Evolutionary conservation across 805 yeast species (phyloP).

Genomic region (Ogataea zsoltii): DNA sequence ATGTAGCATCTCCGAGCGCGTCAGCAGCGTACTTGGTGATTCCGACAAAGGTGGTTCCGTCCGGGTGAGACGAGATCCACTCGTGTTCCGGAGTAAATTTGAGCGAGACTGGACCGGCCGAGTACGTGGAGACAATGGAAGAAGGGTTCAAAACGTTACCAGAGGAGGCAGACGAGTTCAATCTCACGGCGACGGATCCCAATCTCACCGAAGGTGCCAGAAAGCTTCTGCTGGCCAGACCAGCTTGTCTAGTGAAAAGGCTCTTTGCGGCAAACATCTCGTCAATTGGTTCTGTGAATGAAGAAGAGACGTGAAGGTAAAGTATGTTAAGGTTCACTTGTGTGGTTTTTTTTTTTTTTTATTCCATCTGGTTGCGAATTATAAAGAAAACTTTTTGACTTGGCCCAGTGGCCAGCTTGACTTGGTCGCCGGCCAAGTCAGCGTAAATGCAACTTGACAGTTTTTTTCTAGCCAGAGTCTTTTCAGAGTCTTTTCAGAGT

Average conservation of each 20-base stretch:
- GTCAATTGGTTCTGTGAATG: background rate
- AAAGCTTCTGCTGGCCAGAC: background rate
- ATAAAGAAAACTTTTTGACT: too few species aligned
- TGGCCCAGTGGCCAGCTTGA: too few species aligned
- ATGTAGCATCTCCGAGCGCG: conserved; percentile 96
- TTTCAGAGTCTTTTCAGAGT: too few species aligned
- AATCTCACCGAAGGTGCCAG: background rate
- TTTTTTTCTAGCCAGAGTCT: too few species aligned
- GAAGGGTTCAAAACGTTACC: conserved; percentile 32
- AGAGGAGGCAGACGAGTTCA: conserved; percentile 20
- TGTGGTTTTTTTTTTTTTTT: too few species aligned
- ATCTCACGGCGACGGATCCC: conserved; percentile 11
- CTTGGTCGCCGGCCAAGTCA: too few species aligned
- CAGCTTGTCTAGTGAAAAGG: background rate
- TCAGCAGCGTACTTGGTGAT: conserved; percentile 94
- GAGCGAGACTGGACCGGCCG: conserved; percentile 47
- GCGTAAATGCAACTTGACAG: too few species aligned
- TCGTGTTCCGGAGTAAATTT: conserved; percentile 90
- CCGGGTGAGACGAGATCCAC: conserved; percentile 86
- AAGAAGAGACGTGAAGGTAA: background rate
- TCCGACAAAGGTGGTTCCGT: conserved; percentile 82
- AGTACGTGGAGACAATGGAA: conserved; percentile 33
- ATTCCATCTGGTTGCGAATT: too few species aligned
- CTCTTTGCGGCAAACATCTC: background rate
- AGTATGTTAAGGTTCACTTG: too few species aligned